Evolutionary conservation across 192 early-diverging fungal genomes (phyloP).

Genomic region (Umbelopsis sp.): DNA sequence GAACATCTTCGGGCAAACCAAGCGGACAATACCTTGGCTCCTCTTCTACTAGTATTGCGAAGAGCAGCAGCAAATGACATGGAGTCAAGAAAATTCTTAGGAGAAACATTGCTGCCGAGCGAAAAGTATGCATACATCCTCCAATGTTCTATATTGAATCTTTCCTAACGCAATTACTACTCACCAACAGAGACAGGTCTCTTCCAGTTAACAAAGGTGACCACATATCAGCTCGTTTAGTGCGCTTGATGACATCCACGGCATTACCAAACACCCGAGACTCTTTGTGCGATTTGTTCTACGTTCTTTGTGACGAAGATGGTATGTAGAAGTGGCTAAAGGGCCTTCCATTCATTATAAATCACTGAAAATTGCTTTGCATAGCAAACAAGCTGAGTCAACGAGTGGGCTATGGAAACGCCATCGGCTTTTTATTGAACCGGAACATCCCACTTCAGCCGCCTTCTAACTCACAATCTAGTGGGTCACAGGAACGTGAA

Average conservation of each 20-base stretch:
- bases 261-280: slow-evolving; percentile 61
- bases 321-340: slow-evolving; percentile 44
- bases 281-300: slow-evolving; percentile 65
- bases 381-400: slow-evolving; percentile 64
- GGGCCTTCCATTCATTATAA: background rate
- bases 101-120: slow-evolving; percentile 58
- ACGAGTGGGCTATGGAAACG: slow-evolving; percentile 92
- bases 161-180: background rate
- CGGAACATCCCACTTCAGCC: slow-evolving; percentile 63
- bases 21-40: slow-evolving; percentile 69
- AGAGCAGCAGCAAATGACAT: slow-evolving; percentile 58
- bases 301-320: slow-evolving; percentile 69
- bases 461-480: slow-evolving; percentile 28
- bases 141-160: background rate
- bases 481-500: background rate
- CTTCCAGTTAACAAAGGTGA: slow-evolving; percentile 68
- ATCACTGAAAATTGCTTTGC: background rate
- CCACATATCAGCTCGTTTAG: slow-evolving; percentile 62
- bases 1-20: slow-evolving; percentile 36
- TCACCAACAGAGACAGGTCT: slow-evolving; percentile 63
- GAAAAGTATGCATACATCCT: slow-evolving; percentile 59
- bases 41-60: slow-evolving; percentile 66
- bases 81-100: slow-evolving; percentile 43
- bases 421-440: slow-evolving; percentile 86
- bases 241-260: slow-evolving; percentile 70